Conservation (phyloP, 2,329 filamentous ascomycete genomes). For the Neofusicoccum umdonicola region DNA sequence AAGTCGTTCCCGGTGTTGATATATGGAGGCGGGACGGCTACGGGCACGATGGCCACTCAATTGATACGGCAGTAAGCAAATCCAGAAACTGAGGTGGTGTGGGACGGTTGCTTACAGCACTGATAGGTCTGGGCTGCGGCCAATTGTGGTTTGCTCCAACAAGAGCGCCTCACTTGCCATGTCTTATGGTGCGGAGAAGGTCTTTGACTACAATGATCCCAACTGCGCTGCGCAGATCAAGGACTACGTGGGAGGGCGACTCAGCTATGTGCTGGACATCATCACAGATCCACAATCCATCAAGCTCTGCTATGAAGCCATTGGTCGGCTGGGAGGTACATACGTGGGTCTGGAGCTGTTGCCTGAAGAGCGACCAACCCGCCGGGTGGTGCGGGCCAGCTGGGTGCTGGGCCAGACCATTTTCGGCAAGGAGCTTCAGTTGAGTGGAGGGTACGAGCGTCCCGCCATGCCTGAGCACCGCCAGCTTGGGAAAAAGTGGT, state of each 20-base stretch:
- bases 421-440: too few species aligned
- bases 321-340: conserved; percentile 40
- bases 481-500: not conserved
- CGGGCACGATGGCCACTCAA: conserved; percentile 47
- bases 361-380: too few species aligned
- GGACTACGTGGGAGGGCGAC: conserved; percentile 37
- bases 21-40: conserved; percentile 45
- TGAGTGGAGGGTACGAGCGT: too few species aligned
- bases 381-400: too few species aligned
- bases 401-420: too few species aligned
- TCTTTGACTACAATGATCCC: conserved; percentile 50
- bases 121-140: conserved; percentile 34
- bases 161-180: conserved; percentile 50
- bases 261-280: conserved; percentile 47
- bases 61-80: conserved; percentile 21
- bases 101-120: not conserved
- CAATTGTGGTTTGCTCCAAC: conserved; percentile 49
- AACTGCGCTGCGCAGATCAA: conserved; percentile 47
- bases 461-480: not conserved
- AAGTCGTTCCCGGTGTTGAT: not conserved
- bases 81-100: not conserved
- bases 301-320: conserved; percentile 37
- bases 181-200: conserved; percentile 46
- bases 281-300: conserved; percentile 37
- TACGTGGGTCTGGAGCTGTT: conserved; percentile 28